Evolutionary conservation across 2,329 filamentous ascomycete species (phyloP).

Genomic region (Calonectria leucothoes): DNA sequence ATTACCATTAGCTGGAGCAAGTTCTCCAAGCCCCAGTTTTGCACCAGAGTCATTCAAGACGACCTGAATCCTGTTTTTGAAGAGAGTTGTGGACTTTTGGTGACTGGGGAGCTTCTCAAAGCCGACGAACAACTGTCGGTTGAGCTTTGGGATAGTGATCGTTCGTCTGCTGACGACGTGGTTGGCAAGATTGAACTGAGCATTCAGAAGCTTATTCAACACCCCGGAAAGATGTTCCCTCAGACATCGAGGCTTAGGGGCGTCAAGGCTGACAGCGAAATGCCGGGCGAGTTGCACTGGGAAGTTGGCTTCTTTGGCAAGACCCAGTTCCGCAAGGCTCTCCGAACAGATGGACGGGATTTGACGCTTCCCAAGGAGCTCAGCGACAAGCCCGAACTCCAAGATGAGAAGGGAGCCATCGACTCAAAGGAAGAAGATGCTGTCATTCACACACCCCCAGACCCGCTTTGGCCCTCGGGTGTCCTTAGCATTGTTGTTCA

Average conservation of each 20-base stretch:
- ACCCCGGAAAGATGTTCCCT: conserved; percentile 92
- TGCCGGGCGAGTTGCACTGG: conserved; percentile 96
- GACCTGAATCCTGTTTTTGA: conserved; percentile 94
- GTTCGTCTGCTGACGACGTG: conserved; percentile 91
- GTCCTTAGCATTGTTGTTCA: conserved; percentile 88
- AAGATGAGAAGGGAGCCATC: conserved; percentile 85
- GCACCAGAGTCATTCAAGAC: conserved; percentile 94
- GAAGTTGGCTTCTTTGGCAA: conserved; percentile 96
- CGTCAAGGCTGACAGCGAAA: conserved; percentile 83
- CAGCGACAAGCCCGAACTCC: conserved; percentile 78
- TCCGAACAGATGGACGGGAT: conserved; percentile 90
- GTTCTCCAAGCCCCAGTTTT: conserved; percentile 98
- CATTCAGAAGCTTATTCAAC: conserved; percentile 92
- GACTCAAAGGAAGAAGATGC: conserved; percentile 81
- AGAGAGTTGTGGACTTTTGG: conserved; percentile 85
- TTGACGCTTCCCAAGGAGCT: conserved; percentile 79
- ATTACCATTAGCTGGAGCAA: conserved; percentile 96
- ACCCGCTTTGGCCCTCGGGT: conserved; percentile 96
- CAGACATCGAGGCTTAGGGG: conserved; percentile 87
- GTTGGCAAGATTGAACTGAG: conserved; percentile 95
- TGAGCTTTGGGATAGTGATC: conserved; percentile 96
- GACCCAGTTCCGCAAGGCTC: conserved; percentile 84
- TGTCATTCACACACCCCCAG: conserved; percentile 89
- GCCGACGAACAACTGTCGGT: conserved; percentile 93
- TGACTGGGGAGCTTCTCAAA: conserved; percentile 91